Percentiles rank a stretch among this genome's conserved stretches.
These are phyloP conservation scores for Malassezia vespertilionis DNA, from an alignment of 1,284 basidiomycete species.

Conservation along the genomic window DNA sequence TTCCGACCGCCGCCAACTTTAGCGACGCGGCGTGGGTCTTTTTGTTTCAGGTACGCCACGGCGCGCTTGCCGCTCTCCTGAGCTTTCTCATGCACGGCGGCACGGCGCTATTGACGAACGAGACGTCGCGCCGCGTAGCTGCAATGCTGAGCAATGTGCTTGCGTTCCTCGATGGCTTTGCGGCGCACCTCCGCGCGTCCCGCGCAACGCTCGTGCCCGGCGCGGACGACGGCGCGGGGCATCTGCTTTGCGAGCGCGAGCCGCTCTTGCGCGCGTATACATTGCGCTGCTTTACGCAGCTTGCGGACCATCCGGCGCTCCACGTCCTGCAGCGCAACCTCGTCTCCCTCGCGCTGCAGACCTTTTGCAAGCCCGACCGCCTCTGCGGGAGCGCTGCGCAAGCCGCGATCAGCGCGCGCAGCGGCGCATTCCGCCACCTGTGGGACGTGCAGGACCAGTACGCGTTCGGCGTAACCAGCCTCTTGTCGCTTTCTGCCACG, in stretches of 20 bases:
- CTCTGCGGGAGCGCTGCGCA: slow-evolving; percentile 70
- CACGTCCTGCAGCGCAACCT: slow-evolving; percentile 67
- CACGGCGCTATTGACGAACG: slow-evolving; percentile 65
- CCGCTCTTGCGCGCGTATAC: slow-evolving; percentile 66
- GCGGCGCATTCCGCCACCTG: slow-evolving; percentile 70
- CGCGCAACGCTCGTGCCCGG: slow-evolving; percentile 11
- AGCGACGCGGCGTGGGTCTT: slow-evolving; percentile 73
- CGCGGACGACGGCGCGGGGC: too few species aligned
- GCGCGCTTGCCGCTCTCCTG: slow-evolving; percentile 74
- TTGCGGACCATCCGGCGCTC: slow-evolving; percentile 68
- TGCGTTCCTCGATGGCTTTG: slow-evolving; percentile 64
- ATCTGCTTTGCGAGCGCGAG: slow-evolving; percentile 24
- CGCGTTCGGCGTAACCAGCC: slow-evolving; percentile 77
- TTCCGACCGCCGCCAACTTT: slow-evolving; percentile 57
- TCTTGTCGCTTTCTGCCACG: slow-evolving; percentile 42
- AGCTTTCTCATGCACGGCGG: slow-evolving; percentile 67
- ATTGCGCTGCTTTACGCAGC: slow-evolving; percentile 73
- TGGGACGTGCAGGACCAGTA: slow-evolving; percentile 84
- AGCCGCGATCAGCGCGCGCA: slow-evolving; percentile 77
- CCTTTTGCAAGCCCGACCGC: slow-evolving; percentile 68
- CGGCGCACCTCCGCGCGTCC: slow-evolving; percentile 43
- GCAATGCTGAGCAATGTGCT: slow-evolving; percentile 78
- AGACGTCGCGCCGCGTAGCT: slow-evolving; percentile 75
- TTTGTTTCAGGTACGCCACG: slow-evolving; percentile 78
- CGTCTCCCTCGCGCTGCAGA: slow-evolving; percentile 69